phyloP scores from a whole-genome alignment of 164 flowering plant genomes.

The Nelumbo lutea region DNA sequence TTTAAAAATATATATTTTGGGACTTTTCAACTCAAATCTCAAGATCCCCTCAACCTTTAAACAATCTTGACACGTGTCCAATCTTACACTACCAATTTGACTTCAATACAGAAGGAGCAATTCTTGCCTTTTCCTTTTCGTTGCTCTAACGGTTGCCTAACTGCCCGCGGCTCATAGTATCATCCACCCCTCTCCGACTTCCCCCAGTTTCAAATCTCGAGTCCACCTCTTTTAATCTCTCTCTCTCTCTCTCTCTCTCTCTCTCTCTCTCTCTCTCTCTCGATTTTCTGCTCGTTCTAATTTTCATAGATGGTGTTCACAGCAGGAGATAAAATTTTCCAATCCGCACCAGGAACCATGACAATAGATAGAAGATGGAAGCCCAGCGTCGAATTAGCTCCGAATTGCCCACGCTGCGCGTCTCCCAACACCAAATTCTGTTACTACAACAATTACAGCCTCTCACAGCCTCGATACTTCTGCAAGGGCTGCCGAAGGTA shows the following conservation, averaged over 20 bases:
- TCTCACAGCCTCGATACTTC: constrained; percentile 73
- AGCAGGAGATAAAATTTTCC: neutral
- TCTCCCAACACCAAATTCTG: constrained; percentile 58
- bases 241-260: neutral
- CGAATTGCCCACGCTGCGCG: constrained; percentile 50
- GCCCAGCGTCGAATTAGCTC: constrained; percentile 19
- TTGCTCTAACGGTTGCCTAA: constrained; percentile 3
- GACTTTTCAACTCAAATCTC: too few relatives aligned
- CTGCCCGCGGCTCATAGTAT: constrained; percentile 6
- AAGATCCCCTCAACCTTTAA: too few relatives aligned
- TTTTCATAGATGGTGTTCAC: neutral
- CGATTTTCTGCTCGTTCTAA: neutral
- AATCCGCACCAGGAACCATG: constrained; percentile 14
- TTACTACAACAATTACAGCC: constrained; percentile 80
- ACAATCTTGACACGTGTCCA: too few relatives aligned
- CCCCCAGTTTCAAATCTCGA: neutral
- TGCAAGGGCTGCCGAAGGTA: constrained; percentile 67
- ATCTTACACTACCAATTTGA: neutral
- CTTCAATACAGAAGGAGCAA: neutral
- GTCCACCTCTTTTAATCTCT: neutral
- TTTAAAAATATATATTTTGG: too few relatives aligned
- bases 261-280: neutral
- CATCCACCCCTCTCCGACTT: neutral
- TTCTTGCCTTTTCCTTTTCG: constrained; percentile 2
- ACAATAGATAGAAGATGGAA: constrained; percentile 24